Evolutionary conservation across 2,329 filamentous ascomycete species (phyloP), one percentile per base, ranked within the genome.

Genomic region (Cladosporium sp.): DNA sequence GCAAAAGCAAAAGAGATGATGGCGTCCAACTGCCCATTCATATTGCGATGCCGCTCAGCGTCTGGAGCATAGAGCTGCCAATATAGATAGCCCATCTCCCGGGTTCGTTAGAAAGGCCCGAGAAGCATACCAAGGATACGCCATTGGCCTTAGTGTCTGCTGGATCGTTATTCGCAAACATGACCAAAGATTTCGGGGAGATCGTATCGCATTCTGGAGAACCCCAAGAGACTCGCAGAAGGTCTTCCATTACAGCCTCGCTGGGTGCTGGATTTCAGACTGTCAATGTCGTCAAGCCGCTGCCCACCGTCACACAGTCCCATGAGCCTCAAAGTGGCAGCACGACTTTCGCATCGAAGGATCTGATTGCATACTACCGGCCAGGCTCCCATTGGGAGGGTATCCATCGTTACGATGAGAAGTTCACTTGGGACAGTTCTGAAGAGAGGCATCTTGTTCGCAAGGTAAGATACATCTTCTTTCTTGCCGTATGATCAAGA

Each of bases 391-490:
- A 49, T 25, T 49, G 46, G 46, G 86, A 89, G 70, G 85, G 85
- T 2, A 75, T 78, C 13, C 85, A 88, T 74, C 80, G 85, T 46
- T 88, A 83, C 70, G 85, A 88, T 69, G 85, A 85, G 0, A 72
- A 78, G 2, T 85, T 83, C 51, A 77, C 80, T 48, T 87, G 85
- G 85, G 82, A 82, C 1, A 75, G 78, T 14, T 78, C 80, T 53
- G 85, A 88, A 69, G 86, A 88, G 73, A 81, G 78, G 70, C 80
- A 73, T 53, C 72, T 88, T 1, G 79, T 87, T 10, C 76, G 83
- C 53, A 85, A 83, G 76, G 82, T 85, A 71, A 13, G 30, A 16
- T 56, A 8, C 30, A 49, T 18, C 8, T 26, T 16, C n/a, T 3
- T 46, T 14, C 30, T n/a, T 18, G 4, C 10, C 11, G 3, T 16